Evolutionary conservation across 352 stramenopile species (phyloP).

Genomic region (Phytopythium vexans): DNA sequence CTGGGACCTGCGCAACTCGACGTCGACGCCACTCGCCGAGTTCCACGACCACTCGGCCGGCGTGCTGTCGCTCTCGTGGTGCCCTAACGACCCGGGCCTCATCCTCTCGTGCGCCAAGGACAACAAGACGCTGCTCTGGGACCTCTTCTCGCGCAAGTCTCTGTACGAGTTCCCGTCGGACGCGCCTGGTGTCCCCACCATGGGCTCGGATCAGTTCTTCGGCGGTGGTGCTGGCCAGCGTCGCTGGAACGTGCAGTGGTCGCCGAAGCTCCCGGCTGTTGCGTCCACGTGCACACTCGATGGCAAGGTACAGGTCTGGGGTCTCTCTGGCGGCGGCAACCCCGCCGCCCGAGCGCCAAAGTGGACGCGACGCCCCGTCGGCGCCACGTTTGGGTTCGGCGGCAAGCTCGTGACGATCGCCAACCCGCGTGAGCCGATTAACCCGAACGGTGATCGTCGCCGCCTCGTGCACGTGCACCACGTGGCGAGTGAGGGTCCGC

Average conservation of each 20-base stretch:
- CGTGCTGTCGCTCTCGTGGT: conserved; percentile 97
- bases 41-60: conserved; percentile 95
- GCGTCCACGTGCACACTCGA: conserved; percentile 96
- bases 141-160: conserved; percentile 92
- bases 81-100: conserved; percentile 93
- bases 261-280: conserved; percentile 92
- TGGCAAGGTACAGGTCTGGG: conserved; percentile 95
- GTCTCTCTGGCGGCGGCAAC: conserved; percentile 72
- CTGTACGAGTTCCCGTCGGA: conserved; percentile 93
- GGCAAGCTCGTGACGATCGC: conserved; percentile 92
- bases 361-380: conserved; percentile 91
- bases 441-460: conserved; percentile 52
- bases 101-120: conserved; percentile 96
- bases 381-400: conserved; percentile 96
- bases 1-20: conserved; percentile 98
- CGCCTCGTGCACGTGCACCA: conserved; percentile 80
- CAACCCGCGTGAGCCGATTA: conserved; percentile 53
- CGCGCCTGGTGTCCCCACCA: conserved; percentile 44
- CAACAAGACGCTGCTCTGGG: conserved; percentile 98
- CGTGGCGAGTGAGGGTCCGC: conserved; percentile 68
- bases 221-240: conserved; percentile 70
- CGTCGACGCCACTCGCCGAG: conserved; percentile 94
- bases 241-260: conserved; percentile 96
- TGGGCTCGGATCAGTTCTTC: conserved; percentile 82
- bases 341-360: conserved; percentile 89